Base-by-base conservation (phyloP, 225 moss, liverwort and hornwort genomes). In the Bryum argenteum region DNA sequence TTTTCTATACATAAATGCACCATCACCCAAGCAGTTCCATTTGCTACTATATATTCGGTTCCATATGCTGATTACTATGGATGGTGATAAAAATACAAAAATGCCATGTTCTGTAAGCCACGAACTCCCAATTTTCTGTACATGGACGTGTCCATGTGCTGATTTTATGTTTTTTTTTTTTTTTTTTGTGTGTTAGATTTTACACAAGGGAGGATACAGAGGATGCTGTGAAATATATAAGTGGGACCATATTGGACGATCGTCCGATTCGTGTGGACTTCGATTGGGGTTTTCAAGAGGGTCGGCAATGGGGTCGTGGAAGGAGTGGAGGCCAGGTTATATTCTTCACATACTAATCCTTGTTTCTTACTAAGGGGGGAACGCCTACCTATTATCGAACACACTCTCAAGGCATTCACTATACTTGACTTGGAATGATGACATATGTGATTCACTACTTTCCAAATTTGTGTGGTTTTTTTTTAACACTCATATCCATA, bases 271-370 rank as follows among this genome's bases (percentile, higher is more conserved):
- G 98, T 72, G 98, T 98, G 33, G 98, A 98, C 84, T 94, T 94
- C 65, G 98, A 98, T 77, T 98, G 98, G 98, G 98, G 98, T 61
- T 98, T 98, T 67, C 92, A 90, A 85, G 98, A 98, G 74, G 94
- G 98, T 54, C 92, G 98, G 38, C 98, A 98, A 82, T 98, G 98
- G 98, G 98, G 98, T 66, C 94, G 98, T 41, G 98, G 98, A 71
- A 86, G 98, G 79, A 98, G 98, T 67, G 98, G 98, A 38, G 98
- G 98, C 28, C 98, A 98, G 84, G 98, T 98, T 26, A 63, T 69
- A 48, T 52, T 50, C 70, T 37, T 70, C 22, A 61, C 45, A 4
- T 37, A 65, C 16, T 4, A 22, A 61, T 9, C 41, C 12, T 12
- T 33, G 2, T 26, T 26, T 26, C 4, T 26, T 26, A 26, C 26